phyloP scores from a whole-genome alignment of 2,329 filamentous ascomycete species.

The Colletotrichum sublineola region DNA sequence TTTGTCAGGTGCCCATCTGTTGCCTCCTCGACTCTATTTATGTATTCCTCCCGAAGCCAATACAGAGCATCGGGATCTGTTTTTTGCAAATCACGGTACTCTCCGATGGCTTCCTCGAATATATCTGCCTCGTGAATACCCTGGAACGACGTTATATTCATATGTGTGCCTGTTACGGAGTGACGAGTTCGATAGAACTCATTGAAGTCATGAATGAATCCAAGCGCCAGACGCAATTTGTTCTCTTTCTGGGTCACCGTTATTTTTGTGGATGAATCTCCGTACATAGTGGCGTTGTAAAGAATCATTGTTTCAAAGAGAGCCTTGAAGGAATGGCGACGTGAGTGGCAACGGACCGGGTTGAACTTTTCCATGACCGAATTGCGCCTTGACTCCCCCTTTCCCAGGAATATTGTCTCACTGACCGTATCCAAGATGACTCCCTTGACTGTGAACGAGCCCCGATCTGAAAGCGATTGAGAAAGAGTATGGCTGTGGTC shows the following conservation, averaged over 20 bases:
- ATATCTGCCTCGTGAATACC: background rate
- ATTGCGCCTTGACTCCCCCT: background rate
- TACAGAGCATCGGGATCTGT: background rate
- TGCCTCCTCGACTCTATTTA: background rate
- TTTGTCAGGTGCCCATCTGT: background rate
- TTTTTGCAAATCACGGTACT: background rate
- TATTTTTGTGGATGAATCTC: background rate
- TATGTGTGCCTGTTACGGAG: background rate
- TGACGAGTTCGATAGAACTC: background rate
- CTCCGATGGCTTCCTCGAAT: background rate
- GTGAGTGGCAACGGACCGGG: background rate
- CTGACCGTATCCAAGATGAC: background rate
- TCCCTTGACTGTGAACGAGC: too few species aligned
- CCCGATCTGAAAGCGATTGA: too few species aligned
- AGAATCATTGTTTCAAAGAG: background rate
- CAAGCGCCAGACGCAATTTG: background rate
- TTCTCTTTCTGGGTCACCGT: background rate
- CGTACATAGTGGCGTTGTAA: background rate
- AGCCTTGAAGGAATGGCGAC: background rate
- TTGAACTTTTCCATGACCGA: background rate
- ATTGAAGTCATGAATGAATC: background rate
- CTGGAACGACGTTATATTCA: background rate
- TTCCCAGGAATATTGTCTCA: background rate
- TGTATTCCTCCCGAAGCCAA: background rate
- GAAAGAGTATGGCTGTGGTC: background rate